Percentiles rank a stretch among this genome's conserved stretches.
phyloP scores from a whole-genome alignment of 192 early-diverging fungal genomes.

The Coemansia sp. region DNA sequence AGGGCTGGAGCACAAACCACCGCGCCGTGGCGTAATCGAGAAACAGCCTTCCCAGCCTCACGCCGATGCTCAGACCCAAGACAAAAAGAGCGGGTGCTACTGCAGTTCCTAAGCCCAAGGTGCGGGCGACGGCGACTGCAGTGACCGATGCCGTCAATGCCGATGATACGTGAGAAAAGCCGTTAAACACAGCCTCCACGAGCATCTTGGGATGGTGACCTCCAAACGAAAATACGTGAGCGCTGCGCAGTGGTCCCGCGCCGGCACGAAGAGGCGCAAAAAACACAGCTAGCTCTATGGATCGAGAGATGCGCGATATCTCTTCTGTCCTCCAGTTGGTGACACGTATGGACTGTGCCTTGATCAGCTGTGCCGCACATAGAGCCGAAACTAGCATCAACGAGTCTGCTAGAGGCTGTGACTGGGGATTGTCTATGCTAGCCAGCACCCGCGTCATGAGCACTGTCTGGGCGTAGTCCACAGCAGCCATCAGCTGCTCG shows the following conservation, averaged over 20 bases:
- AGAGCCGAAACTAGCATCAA: not conserved
- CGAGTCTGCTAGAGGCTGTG: not conserved
- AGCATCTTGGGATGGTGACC: constrained; percentile 1
- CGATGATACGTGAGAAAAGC: constrained; percentile 4
- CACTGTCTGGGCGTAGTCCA: not conserved
- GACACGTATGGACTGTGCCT: not conserved
- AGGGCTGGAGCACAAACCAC: constrained; percentile 15
- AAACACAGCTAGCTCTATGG: constrained; percentile 10
- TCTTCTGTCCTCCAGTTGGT: constrained; percentile 4
- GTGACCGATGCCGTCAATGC: not conserved
- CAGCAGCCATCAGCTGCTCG: constrained; percentile 3
- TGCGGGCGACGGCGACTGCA: not conserved
- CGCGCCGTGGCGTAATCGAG: constrained; percentile 13
- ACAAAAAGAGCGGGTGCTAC: not conserved
- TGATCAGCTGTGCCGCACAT: not conserved
- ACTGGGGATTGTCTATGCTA: not conserved
- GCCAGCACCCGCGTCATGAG: not conserved
- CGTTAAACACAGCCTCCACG: constrained; percentile 1
- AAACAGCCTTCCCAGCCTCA: not conserved
- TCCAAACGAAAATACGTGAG: constrained; percentile 2
- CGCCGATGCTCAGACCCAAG: not conserved
- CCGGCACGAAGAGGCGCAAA: constrained; percentile 1
- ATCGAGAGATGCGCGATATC: constrained; percentile 3
- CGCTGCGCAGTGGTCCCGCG: constrained; percentile 2
- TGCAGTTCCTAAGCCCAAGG: not conserved